Evolutionary conservation across 129 eudicot species (phyloP).

Genomic region (Dittrichia graveolens): DNA sequence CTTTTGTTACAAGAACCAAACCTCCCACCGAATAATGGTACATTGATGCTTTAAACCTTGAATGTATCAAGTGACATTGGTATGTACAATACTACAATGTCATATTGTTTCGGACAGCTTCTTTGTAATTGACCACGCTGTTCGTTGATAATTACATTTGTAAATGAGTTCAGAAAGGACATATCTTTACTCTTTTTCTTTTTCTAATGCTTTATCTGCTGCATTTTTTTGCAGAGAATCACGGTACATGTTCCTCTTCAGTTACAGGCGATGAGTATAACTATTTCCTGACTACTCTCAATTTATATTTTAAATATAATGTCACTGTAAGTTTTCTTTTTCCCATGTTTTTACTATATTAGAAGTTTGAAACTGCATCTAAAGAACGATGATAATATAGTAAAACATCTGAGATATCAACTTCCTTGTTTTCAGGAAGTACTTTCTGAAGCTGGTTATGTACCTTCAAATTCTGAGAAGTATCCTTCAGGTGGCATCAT

Average conservation of each 20-base stretch:
- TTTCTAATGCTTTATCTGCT: slow-evolving; percentile 18
- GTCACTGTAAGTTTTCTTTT: slow-evolving; percentile 63
- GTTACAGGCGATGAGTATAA: slow-evolving; percentile 65
- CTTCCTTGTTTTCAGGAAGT: slow-evolving; percentile 52
- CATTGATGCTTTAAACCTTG: no score
- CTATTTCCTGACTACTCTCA: slow-evolving; percentile 69
- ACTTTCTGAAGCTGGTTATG: slow-evolving; percentile 75
- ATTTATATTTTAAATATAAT: slow-evolving; percentile 75
- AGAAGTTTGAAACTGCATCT: slow-evolving; percentile 8
- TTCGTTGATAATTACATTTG: slow-evolving; percentile 3
- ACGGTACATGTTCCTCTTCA: slow-evolving; percentile 84
- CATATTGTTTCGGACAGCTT: no score
- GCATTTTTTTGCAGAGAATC: slow-evolving; percentile 71
- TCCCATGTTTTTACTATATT: background rate
- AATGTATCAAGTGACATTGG: no score
- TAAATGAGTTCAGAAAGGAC: slow-evolving; percentile 5
- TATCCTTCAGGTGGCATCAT: slow-evolving; percentile 80
- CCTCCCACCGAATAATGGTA: no score
- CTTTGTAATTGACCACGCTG: background rate
- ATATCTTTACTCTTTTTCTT: background rate
- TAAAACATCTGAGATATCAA: background rate
- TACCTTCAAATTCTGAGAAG: slow-evolving; percentile 81
- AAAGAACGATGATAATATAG: background rate
- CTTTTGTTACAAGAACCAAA: no score
- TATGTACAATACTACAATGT: no score